A percentile compares a stretch with the other conserved stretches of the same genome.
Evolutionary conservation across 192 early-diverging fungal genomes (phyloP).

Genomic region (Coemansia umbellata): DNA sequence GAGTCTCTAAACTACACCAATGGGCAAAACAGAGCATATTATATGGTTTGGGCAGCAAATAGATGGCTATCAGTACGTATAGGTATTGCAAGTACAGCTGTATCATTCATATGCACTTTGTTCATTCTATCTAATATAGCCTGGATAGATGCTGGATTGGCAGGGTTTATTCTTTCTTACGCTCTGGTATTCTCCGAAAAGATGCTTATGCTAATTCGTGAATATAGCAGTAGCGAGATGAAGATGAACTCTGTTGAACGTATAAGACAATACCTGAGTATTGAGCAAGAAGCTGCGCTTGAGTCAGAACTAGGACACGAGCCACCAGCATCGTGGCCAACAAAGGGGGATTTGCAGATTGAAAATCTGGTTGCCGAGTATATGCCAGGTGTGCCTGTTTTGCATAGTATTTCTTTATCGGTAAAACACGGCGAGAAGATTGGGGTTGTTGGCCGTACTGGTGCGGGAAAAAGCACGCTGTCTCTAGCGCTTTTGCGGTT

Average conservation of each 20-base stretch:
- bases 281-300: slow-evolving; percentile 75
- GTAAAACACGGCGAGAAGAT: slow-evolving; percentile 40
- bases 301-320: slow-evolving; percentile 52
- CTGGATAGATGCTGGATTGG: slow-evolving; percentile 74
- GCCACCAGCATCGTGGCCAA: slow-evolving; percentile 60
- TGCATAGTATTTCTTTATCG: slow-evolving; percentile 51
- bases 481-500: slow-evolving; percentile 73
- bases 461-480: slow-evolving; percentile 71
- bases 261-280: slow-evolving; percentile 68
- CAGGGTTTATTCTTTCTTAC: slow-evolving; percentile 79
- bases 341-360: slow-evolving; percentile 65
- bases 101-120: slow-evolving; percentile 66
- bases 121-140: slow-evolving; percentile 53
- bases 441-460: slow-evolving; percentile 53
- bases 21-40: slow-evolving; percentile 75
- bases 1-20: slow-evolving; percentile 58
- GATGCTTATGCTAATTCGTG: slow-evolving; percentile 75
- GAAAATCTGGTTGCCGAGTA: slow-evolving; percentile 70
- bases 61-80: slow-evolving; percentile 81
- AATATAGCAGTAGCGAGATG: slow-evolving; percentile 74
- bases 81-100: slow-evolving; percentile 65
- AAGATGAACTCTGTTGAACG: slow-evolving; percentile 83
- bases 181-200: slow-evolving; percentile 74
- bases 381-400: slow-evolving; percentile 61
- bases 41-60: slow-evolving; percentile 78